Evolutionary conservation across 2,329 filamentous ascomycete species (phyloP), one percentile per base, ranked within the genome.

Genomic region (Rhynchosporium secalis): DNA sequence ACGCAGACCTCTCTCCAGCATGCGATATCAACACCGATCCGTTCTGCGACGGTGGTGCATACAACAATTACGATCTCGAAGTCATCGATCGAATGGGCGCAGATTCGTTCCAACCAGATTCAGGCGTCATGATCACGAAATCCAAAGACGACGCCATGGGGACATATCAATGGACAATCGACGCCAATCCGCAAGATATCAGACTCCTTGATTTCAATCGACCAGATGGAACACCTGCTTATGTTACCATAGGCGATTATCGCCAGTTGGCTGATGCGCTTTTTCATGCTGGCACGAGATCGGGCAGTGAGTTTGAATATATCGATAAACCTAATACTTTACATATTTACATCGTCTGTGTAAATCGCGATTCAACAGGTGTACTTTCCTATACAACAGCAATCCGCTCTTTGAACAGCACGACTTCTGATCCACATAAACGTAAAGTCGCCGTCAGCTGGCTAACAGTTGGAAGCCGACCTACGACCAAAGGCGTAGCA

Each of bases 101-200:
- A 0, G 64, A 66, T 20, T 64, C 62, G 12, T 66, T 64, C 51
- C 52, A 46, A 3, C 58, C 64, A 15, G 64, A 66, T 26, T 60
- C 59, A 4, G 64, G 64, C 15, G 64, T 66, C 29, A 64, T 66
- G 62, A 63, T 66, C 15, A 62, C 61, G 20, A 66, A 66, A 55
- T 48, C 49, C 5, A 64, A 63, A 36, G 38, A 56, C 5, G 49
- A 59, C 33, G 33, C 48, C 13, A 10, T 46, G 3, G 56, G 58
- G 5, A 54, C 56, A 4, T 66, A 62, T 38, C 62, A 64, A 26
- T 66, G 64, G 64, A 60, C 43, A 3, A 64, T 66, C 13, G 64
- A 66, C 38, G 62, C 64, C 7, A 66, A 66, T 12, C 64, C 64
- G 3, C 62, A 66, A 15, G 64, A 66, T 49, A 64, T 66, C 31